These are phyloP conservation scores for Lentinus brumalis DNA, from an alignment of 768 basidiomycete species.

Conservation along the genomic window DNA sequence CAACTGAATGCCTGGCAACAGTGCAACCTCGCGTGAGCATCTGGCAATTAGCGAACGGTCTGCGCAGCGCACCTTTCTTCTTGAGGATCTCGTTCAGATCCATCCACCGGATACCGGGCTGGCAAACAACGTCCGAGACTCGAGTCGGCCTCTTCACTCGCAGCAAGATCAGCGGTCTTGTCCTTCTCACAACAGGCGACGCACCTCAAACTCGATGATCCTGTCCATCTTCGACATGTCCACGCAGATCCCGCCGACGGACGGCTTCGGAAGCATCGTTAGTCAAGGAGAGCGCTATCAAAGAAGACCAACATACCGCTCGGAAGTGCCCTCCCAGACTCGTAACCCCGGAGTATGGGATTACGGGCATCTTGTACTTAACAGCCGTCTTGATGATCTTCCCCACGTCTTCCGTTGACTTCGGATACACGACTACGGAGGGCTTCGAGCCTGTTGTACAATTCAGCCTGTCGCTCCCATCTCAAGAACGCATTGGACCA, in stretches of 20 bases:
- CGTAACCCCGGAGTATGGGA: slow-evolving; percentile 81
- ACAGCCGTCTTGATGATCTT: slow-evolving; percentile 74
- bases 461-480: not conserved
- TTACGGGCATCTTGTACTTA: slow-evolving; percentile 76
- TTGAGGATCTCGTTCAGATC: slow-evolving; percentile 67
- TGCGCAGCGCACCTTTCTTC: slow-evolving; percentile 50
- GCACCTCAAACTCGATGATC: slow-evolving; percentile 74
- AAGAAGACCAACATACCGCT: slow-evolving; percentile 46
- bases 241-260: slow-evolving; percentile 70
- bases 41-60: not conserved
- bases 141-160: slow-evolving; percentile 67
- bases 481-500: too few species aligned
- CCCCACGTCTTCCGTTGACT: slow-evolving; percentile 79
- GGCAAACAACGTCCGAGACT: slow-evolving; percentile 78
- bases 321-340: slow-evolving; percentile 77
- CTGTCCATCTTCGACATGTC: slow-evolving; percentile 80
- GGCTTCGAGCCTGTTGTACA: slow-evolving; percentile 43
- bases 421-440: slow-evolving; percentile 65
- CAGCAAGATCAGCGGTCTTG: too few species aligned
- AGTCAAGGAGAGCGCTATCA: not conserved
- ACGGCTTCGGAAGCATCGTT: slow-evolving; percentile 8
- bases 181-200: too few species aligned
- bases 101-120: slow-evolving; percentile 73
- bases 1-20: slow-evolving; percentile 59
- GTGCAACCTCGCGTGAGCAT: not conserved